Evolutionary conservation across 148 eudicot genomes (phyloP).

Genomic region (Rhododendron ferrugineum): DNA sequence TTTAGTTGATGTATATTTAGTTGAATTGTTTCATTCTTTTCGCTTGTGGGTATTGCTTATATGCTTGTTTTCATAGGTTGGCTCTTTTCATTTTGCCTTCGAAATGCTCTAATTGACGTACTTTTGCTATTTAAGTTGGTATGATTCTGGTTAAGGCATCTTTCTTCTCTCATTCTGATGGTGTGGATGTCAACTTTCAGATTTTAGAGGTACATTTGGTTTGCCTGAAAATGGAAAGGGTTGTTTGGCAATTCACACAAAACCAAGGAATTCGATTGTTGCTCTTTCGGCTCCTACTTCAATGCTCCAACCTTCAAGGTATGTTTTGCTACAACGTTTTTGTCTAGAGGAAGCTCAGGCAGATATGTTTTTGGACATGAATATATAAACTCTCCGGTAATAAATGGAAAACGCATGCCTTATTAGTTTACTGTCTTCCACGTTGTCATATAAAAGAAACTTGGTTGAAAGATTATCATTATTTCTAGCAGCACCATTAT

Average conservation of each 20-base stretch:
- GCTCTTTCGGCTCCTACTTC: conserved; percentile 19
- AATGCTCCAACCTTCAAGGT: conserved; percentile 43
- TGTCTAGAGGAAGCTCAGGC: neutral
- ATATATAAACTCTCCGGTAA: neutral
- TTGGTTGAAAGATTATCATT: neutral
- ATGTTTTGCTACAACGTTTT: neutral
- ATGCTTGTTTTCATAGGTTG: neutral
- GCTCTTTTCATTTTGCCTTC: neutral
- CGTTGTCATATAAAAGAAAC: neutral
- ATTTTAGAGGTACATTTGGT: conserved; percentile 31
- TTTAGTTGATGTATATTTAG: neutral
- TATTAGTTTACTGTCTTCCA: neutral
- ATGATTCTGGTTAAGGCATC: neutral
- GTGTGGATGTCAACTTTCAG: conserved; percentile 22
- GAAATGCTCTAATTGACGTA: neutral
- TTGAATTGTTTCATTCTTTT: neutral
- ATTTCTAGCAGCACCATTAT: neutral
- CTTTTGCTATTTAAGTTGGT: neutral
- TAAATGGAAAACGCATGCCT: neutral
- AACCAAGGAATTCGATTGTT: conserved; percentile 26
- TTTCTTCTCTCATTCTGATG: neutral
- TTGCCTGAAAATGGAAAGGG: conserved; percentile 28
- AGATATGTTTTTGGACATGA: neutral
- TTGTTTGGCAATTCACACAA: conserved; percentile 38
- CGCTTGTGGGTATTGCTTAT: conserved; percentile 1